Evolutionary conservation across 163 green algal genomes (phyloP), one percentile per base, ranked within the genome.

Genomic region (Scenedesmus sp.): DNA sequence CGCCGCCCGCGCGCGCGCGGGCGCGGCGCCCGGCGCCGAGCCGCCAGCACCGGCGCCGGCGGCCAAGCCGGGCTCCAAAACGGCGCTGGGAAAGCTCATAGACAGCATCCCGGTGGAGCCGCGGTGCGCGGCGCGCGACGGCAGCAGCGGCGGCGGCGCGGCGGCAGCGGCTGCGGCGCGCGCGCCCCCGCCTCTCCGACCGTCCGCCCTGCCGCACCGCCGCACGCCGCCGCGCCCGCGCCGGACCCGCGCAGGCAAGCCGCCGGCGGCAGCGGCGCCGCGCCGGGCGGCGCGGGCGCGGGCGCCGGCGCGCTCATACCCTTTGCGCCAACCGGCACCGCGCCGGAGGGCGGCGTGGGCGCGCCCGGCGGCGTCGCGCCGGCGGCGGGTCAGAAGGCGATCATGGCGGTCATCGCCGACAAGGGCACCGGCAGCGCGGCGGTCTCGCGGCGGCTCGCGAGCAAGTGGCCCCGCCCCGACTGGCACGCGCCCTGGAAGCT

Each of bases 401-500:
- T 89, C 51, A 87, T 87, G 82, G 70, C 78, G 4, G 86, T 91
- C 17, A 82, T 91, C 2, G 45, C 77, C 4, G 84, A 89, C 53
- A 86, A 85, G 65, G 80, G 84, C 24, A 71, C 70, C 77, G 75
- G 79, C 82, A 92, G 82, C 51, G 93, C 94, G 14, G 85, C 90
- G 17, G 83, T 97, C 20, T 89, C 89, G 26, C 81, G 87, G 62
- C 85, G 94, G 10, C 70, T 97, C 70, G 87, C 93, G 24, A 93
- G 84, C 84, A 96, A 97, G 84, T 99, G 96, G 96, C 96, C 96
- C 0, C 80, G 88, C 3, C 96, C 96, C 0, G 86, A 85, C 45
- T 99, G 95, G 95, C 95, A 98, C 76, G 87, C 95, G n/a, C 96
- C 96, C 15, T 99, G 96, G 96, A 94, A 93, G 81, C 89, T 91